Conservation (phyloP, 148 eudicot genomes). For the Arctostaphylos glauca region DNA sequence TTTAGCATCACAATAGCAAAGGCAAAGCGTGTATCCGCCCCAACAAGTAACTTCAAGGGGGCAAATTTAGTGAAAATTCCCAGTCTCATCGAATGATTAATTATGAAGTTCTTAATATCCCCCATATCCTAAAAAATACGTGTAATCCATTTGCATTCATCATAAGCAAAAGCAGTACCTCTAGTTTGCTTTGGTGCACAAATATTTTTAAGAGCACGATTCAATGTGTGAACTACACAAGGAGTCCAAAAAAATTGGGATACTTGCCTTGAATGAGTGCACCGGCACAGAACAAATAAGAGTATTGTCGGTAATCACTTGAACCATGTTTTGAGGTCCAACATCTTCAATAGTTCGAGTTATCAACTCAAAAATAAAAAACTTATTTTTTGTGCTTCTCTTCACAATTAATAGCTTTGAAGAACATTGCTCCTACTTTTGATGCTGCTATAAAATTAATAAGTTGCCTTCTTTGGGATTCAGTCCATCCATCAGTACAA, state of each 20-base stretch:
- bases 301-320: too few relatives aligned
- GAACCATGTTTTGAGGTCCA: too few relatives aligned
- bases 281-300: too few relatives aligned
- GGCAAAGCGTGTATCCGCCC: background rate
- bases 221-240: background rate
- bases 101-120: background rate
- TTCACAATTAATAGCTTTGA: background rate
- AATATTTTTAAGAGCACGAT: background rate
- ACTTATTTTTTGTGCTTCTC: too few relatives aligned
- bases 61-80: background rate
- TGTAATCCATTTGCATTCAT: background rate
- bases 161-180: background rate
- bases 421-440: background rate
- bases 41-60: background rate
- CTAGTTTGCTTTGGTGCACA: background rate
- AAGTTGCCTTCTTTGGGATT: conserved; percentile 14
- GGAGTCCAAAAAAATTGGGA: background rate
- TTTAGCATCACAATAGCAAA: background rate
- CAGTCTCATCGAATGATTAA: background rate
- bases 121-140: background rate
- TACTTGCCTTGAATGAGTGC: background rate
- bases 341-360: too few relatives aligned
- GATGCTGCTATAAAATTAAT: background rate
- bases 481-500: conserved; percentile 33
- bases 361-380: too few relatives aligned